phyloP scores from a whole-genome alignment of 257 asterid genomes.

The Craterostigma plantagineum region DNA sequence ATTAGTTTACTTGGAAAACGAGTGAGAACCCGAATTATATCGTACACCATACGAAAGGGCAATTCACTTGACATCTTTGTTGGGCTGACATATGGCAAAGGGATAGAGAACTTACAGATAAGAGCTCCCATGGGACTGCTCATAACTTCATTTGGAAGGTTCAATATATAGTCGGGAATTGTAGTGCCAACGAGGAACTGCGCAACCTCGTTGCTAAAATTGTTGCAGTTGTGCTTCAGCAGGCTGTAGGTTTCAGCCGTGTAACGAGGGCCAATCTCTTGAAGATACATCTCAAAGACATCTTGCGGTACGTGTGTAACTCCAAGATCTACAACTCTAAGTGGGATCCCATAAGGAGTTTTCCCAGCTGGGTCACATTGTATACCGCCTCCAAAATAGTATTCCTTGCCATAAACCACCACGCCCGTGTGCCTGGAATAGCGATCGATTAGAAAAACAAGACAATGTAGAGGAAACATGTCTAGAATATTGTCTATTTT shows the following conservation, averaged over 20 bases:
- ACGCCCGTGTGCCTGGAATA: conserved; percentile 89
- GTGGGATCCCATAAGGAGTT: conserved; percentile 78
- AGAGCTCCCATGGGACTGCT: conserved; percentile 92
- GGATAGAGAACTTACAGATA: conserved; percentile 28
- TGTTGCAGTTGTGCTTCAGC: conserved; percentile 79
- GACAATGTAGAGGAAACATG: neutral
- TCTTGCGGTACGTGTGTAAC: conserved; percentile 76
- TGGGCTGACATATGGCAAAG: neutral
- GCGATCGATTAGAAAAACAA: no score
- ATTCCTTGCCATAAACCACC: conserved; percentile 72
- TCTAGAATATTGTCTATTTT: neutral
- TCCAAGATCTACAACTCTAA: conserved; percentile 73
- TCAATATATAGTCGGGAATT: conserved; percentile 66
- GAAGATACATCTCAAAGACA: conserved; percentile 64
- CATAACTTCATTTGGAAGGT: conserved; percentile 76
- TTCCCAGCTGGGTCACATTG: conserved; percentile 52
- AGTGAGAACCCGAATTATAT: no score
- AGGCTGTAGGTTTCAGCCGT: conserved; percentile 78
- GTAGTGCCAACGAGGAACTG: conserved; percentile 67
- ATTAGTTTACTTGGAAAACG: neutral
- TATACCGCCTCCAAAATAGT: conserved; percentile 84
- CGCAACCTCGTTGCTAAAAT: conserved; percentile 82
- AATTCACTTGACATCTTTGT: no score
- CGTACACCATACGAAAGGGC: no score
- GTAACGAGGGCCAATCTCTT: conserved; percentile 70